These are phyloP conservation scores for Coemansia linderi DNA, from an alignment of 371 early-diverging fungal species.

Conservation along the genomic window DNA sequence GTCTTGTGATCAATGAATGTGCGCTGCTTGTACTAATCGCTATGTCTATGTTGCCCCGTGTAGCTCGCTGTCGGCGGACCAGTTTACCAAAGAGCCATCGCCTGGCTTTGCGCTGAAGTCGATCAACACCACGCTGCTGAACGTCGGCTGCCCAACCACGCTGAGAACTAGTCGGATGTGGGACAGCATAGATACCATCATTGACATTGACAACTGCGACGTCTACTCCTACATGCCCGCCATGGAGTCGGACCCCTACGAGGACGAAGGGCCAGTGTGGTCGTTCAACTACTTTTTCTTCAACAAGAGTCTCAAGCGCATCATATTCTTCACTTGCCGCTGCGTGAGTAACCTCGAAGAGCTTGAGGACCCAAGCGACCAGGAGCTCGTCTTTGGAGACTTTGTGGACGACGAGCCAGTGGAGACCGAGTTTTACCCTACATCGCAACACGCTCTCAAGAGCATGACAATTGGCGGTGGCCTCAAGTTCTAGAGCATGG, in stretches of 20 bases:
- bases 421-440: constrained; percentile 41
- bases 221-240: constrained; percentile 86
- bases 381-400: constrained; percentile 48
- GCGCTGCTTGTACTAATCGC: neutral
- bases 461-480: constrained; percentile 40
- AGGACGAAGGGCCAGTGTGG: constrained; percentile 76
- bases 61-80: constrained; percentile 85
- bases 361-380: constrained; percentile 42
- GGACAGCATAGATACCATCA: constrained; percentile 81
- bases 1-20: constrained; percentile 4
- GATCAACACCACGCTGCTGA: constrained; percentile 83
- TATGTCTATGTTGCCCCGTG: constrained; percentile 1
- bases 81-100: constrained; percentile 77
- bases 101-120: constrained; percentile 73
- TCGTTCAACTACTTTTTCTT: constrained; percentile 93
- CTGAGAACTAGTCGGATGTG: constrained; percentile 62
- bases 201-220: constrained; percentile 78
- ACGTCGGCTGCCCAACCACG: constrained; percentile 67
- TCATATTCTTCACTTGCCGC: constrained; percentile 85
- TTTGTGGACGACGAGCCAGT: constrained; percentile 43
- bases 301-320: constrained; percentile 84
- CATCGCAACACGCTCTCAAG: constrained; percentile 33
- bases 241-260: constrained; percentile 84
- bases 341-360: constrained; percentile 72
- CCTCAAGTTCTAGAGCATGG: constrained; percentile 23